phyloP scores from a whole-genome alignment of 805 yeast genomes.

The Myxozyma sirexii region DNA sequence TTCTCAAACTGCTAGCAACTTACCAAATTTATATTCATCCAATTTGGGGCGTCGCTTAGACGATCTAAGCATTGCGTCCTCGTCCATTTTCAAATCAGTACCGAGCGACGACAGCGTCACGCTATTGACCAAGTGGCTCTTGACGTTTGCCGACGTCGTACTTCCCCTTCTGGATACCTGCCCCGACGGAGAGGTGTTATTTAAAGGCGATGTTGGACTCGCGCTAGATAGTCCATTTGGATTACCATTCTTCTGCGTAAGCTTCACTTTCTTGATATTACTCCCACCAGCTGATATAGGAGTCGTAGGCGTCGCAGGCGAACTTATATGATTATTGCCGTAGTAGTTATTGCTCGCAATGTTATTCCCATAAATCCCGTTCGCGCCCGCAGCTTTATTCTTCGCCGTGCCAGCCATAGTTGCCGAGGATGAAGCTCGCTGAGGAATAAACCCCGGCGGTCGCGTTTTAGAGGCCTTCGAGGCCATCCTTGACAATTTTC shows the following conservation, averaged over 20 bases:
- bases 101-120: constrained; percentile 8
- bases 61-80: constrained; percentile 11
- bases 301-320: constrained; percentile 5
- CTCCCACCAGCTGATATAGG: neutral
- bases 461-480: constrained; percentile 32
- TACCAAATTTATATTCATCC: constrained; percentile 27
- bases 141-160: constrained; percentile 8
- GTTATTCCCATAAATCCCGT: neutral
- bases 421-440: neutral
- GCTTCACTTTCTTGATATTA: constrained; percentile 26
- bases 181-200: neutral
- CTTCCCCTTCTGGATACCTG: constrained; percentile 7
- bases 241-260: constrained; percentile 21
- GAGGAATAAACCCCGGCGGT: constrained; percentile 20
- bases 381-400: neutral
- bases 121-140: constrained; percentile 15
- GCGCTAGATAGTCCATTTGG: neutral
- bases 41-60: constrained; percentile 10
- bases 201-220: constrained; percentile 1
- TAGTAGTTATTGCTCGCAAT: neutral
- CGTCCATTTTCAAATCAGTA: constrained; percentile 17
- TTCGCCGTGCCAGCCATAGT: neutral
- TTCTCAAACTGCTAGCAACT: too few relatives aligned
- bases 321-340: constrained; percentile 1
- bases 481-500: constrained; percentile 17